Evolutionary conservation across 768 basidiomycete species (phyloP), one percentile per base, ranked within the genome.

Genomic region (Psilocybe sp.): DNA sequence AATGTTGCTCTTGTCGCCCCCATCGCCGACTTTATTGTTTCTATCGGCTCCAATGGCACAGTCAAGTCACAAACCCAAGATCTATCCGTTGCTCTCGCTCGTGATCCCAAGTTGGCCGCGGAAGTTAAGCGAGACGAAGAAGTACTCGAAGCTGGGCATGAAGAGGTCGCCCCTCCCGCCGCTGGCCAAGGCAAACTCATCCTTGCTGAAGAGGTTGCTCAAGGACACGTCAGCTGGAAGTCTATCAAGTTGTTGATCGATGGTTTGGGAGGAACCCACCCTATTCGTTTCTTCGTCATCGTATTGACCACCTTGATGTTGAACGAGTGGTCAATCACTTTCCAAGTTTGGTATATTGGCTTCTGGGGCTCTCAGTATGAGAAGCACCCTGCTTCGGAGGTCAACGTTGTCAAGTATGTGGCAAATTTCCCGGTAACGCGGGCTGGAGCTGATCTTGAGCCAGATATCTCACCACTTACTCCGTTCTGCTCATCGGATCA

Each of bases 201-300:
- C 37, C 66, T 82, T 5, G 76, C 74, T 0, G 85, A 87, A 59
- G 85, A 87, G 60, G 69, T 84, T 34, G 75, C 70, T 7, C 69
- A 74, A 44, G 61, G 61, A 1, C 59, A 54, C 31, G 53, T 60
- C 40, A 53, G 44, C 19, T 55, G 54, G 56, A 60, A 53, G 40
- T 53, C 55, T 61, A 64, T 74, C 28, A 67, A 62, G 42, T 55
- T 76, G 2, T 72, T 70, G 50, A 55, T 76, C 40, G 35, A 42
- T 7, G 67, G 65, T 11, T 56, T 75, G 23, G 67, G 71, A 28
- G 73, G 71, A 7, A 51, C 57, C 12, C 59, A 69, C 42, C 59
- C 67, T 13, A 20, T 66, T 14, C 16, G 66, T 1, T 76, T 74
- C 58, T 73, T 71, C 47, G 16, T 55, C 4, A 19, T 60, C 1